phyloP scores from a whole-genome alignment of 1,139 yeast species.

The Spathaspora sp. region DNA sequence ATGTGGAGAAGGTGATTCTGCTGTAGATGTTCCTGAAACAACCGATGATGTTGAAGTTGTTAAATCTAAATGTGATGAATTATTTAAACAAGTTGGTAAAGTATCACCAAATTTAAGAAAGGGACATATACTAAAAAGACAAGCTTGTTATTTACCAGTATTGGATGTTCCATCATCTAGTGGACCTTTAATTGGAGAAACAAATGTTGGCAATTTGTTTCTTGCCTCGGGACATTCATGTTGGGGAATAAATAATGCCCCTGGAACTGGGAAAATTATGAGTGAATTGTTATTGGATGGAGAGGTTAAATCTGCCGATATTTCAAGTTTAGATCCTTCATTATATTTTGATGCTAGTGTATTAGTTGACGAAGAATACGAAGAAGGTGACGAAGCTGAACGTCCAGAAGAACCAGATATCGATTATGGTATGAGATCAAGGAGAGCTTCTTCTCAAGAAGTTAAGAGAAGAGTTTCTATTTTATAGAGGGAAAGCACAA shows the following conservation, averaged over 20 bases:
- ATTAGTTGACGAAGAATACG: slow-evolving; percentile 43
- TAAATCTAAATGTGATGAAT: slow-evolving; percentile 81
- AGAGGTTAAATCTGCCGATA: slow-evolving; percentile 72
- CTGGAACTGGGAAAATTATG: slow-evolving; percentile 92
- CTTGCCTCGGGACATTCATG: slow-evolving; percentile 94
- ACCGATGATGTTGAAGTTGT: slow-evolving; percentile 93
- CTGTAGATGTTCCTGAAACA: slow-evolving; percentile 88
- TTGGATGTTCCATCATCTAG: slow-evolving; percentile 87
- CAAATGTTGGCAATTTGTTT: slow-evolving; percentile 75
- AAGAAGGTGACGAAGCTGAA: slow-evolving; percentile 19
- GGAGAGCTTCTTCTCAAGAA: slow-evolving; percentile 1
- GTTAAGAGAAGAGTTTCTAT: neutral
- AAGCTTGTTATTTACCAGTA: slow-evolving; percentile 95
- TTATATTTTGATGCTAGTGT: slow-evolving; percentile 77
- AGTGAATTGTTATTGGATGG: slow-evolving; percentile 88
- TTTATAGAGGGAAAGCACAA: neutral
- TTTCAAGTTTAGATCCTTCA: slow-evolving; percentile 80
- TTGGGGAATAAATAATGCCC: slow-evolving; percentile 98
- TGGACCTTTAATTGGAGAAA: slow-evolving; percentile 93
- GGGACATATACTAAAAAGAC: slow-evolving; percentile 80
- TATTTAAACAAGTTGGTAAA: slow-evolving; percentile 79
- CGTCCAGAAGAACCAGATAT: slow-evolving; percentile 6
- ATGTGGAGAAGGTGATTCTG: slow-evolving; percentile 95
- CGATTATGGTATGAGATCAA: slow-evolving; percentile 3
- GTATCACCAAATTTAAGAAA: slow-evolving; percentile 67